Conservation (phyloP, 306 rosid genomes). For the Ochetophila trinervis region DNA sequence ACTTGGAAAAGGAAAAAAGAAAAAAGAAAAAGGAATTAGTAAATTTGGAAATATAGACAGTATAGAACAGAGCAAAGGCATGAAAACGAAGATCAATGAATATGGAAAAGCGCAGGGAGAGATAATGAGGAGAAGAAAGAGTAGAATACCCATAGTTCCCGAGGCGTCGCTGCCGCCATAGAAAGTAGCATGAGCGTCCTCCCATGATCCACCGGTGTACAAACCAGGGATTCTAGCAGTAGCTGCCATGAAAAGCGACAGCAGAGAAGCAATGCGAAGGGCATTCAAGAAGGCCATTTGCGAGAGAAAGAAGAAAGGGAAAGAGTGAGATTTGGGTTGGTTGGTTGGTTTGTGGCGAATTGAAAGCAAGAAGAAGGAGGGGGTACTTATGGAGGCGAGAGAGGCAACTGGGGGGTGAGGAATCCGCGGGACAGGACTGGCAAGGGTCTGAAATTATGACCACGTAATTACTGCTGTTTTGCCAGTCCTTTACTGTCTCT, state of each 20-base stretch:
- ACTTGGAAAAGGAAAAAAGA: too few relatives aligned
- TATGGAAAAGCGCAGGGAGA: neutral
- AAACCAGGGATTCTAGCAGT: conserved; percentile 74
- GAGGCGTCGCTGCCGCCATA: conserved; percentile 98
- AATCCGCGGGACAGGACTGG: conserved; percentile 27
- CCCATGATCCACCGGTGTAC: conserved; percentile 71
- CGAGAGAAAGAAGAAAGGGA: neutral
- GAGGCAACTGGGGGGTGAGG: conserved; percentile 16
- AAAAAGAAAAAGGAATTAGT: too few relatives aligned
- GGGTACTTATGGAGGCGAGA: conserved; percentile 71
- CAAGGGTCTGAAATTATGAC: conserved; percentile 24
- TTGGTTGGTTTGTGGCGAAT: conserved; percentile 29
- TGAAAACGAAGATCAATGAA: neutral
- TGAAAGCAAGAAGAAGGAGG: conserved; percentile 37
- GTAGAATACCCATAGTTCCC: conserved; percentile 84
- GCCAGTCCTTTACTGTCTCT: neutral
- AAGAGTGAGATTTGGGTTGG: neutral
- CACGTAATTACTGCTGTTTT: conserved; percentile 25
- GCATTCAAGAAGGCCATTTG: conserved; percentile 50
- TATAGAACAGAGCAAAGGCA: neutral
- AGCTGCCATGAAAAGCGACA: conserved; percentile 38
- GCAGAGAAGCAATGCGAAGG: conserved; percentile 49
- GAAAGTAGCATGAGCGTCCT: conserved; percentile 89
- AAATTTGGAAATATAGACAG: too few relatives aligned
- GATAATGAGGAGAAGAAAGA: neutral